A percentile compares a stretch with the other conserved stretches of the same genome.
Evolutionary conservation across 164 flowering plant genomes (phyloP).

Genomic region (Magnolia officinalis): DNA sequence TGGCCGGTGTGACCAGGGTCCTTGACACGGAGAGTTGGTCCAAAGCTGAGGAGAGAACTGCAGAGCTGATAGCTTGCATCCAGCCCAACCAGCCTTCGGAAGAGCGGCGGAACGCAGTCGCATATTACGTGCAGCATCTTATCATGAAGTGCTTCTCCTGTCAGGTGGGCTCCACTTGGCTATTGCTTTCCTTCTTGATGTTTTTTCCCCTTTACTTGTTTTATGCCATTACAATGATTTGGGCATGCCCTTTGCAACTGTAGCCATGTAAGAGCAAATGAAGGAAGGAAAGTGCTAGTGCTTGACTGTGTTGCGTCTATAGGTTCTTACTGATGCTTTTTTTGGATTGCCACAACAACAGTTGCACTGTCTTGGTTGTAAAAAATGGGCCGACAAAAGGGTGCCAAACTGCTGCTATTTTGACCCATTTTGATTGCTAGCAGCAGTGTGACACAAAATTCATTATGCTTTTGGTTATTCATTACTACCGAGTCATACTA

Average conservation of each 20-base stretch:
- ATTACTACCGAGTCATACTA: too few relatives aligned
- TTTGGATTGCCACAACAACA: neutral
- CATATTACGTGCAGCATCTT: conserved; percentile 83
- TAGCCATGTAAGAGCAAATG: too few relatives aligned
- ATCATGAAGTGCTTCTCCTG: conserved; percentile 83
- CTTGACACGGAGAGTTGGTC: conserved; percentile 77
- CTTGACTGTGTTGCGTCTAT: neutral
- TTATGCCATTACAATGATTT: too few relatives aligned
- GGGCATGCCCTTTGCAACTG: too few relatives aligned
- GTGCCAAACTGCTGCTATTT: neutral
- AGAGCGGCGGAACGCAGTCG: conserved; percentile 81
- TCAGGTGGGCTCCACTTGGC: conserved; percentile 42
- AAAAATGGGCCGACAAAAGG: neutral
- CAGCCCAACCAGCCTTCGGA: conserved; percentile 90
- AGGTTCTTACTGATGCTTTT: neutral
- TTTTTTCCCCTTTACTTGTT: neutral
- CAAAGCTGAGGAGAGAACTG: conserved; percentile 85
- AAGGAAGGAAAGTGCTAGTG: too few relatives aligned
- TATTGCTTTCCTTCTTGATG: neutral
- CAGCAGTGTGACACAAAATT: neutral
- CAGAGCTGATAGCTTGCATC: conserved; percentile 83
- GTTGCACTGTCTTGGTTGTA: neutral
- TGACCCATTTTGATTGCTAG: neutral
- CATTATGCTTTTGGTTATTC: neutral
- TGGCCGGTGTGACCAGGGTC: conserved; percentile 41